Percentiles rank a stretch among this genome's conserved stretches.
These are phyloP conservation scores for Cladosporium colombiae DNA, from an alignment of 2,329 filamentous ascomycete species.

Conservation along the genomic window DNA sequence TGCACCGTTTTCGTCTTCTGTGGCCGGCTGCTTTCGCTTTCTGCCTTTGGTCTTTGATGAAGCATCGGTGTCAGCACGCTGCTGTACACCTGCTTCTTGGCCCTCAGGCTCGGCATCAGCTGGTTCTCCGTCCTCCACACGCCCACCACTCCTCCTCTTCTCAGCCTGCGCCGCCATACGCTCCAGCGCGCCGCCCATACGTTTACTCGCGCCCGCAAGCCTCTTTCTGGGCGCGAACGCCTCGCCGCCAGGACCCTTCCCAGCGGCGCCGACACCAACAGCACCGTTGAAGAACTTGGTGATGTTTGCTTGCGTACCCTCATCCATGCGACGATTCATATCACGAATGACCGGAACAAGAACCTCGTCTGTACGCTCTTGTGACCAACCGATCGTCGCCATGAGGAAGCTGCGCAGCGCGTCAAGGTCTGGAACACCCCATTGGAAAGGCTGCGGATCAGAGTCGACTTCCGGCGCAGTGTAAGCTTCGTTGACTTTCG, in stretches of 20 bases:
- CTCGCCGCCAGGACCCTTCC: slow-evolving; percentile 44
- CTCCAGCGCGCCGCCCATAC: slow-evolving; percentile 74
- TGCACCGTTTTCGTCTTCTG: slow-evolving; percentile 6
- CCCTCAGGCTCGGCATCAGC: slow-evolving; percentile 5
- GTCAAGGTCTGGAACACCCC: slow-evolving; percentile 92
- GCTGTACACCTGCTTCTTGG: neutral
- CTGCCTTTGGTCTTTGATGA: slow-evolving; percentile 1
- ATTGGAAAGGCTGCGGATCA: slow-evolving; percentile 78
- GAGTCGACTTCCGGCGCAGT: slow-evolving; percentile 81
- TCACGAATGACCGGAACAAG: slow-evolving; percentile 92
- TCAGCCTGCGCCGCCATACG: slow-evolving; percentile 61
- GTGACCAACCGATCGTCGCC: slow-evolving; percentile 88
- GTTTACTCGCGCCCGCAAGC: slow-evolving; percentile 63
- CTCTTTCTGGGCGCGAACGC: slow-evolving; percentile 71
- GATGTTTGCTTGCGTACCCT: slow-evolving; percentile 95
- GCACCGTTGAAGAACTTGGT: slow-evolving; percentile 84
- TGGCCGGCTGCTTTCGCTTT: slow-evolving; percentile 1
- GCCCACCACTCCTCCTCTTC: slow-evolving; percentile 25
- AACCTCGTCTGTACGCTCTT: slow-evolving; percentile 91
- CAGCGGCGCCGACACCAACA: slow-evolving; percentile 64
- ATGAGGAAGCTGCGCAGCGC: slow-evolving; percentile 82
- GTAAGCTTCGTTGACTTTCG: slow-evolving; percentile 80
- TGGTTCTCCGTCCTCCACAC: slow-evolving; percentile 10
- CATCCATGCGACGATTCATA: slow-evolving; percentile 84
- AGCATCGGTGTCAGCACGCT: neutral